Evolutionary conservation across 257 asterid genomes (phyloP).

Genomic region (Fraxinus pennsylvanica): DNA sequence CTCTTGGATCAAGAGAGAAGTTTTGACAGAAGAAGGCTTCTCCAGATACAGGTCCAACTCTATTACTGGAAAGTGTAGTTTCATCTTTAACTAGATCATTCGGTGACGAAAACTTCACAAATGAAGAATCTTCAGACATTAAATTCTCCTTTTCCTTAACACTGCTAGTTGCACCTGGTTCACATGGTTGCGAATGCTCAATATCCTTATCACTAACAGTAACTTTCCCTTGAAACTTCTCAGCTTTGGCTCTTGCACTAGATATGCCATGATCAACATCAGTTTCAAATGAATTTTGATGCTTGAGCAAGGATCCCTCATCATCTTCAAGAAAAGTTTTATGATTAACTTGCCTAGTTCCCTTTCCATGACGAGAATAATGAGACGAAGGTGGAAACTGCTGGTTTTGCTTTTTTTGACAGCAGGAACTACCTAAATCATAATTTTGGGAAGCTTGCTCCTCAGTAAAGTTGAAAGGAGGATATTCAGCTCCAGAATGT

Average conservation of each 20-base stretch:
- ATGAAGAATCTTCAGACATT: constrained; percentile 23
- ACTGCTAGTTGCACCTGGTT: constrained; percentile 22
- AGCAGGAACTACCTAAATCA: constrained; percentile 36
- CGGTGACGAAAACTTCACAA: constrained; percentile 14
- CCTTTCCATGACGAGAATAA: constrained; percentile 19
- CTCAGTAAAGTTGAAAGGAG: constrained; percentile 25
- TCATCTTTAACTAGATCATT: constrained; percentile 1
- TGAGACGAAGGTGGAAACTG: constrained; percentile 13
- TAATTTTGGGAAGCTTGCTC: constrained; percentile 12
- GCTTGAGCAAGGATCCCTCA: background rate
- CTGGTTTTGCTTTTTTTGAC: constrained; percentile 21
- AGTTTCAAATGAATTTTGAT: constrained; percentile 22
- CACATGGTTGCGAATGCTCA: constrained; percentile 18
- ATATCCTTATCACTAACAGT: constrained; percentile 21
- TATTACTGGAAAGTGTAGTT: constrained; percentile 8
- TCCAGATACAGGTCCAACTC: constrained; percentile 26
- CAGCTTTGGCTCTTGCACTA: constrained; percentile 10
- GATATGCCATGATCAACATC: constrained; percentile 13
- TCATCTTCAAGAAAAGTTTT: constrained; percentile 15
- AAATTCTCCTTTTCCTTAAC: constrained; percentile 24
- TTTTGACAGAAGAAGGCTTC: constrained; percentile 17
- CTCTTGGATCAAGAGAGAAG: constrained; percentile 13
- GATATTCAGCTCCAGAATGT: constrained; percentile 23
- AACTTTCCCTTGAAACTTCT: constrained; percentile 21
- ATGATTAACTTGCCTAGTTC: constrained; percentile 21